Evolutionary conservation across 2,329 filamentous ascomycete genomes (phyloP), one percentile per base, ranked within the genome.

Genomic region (Verticillium longisporum): DNA sequence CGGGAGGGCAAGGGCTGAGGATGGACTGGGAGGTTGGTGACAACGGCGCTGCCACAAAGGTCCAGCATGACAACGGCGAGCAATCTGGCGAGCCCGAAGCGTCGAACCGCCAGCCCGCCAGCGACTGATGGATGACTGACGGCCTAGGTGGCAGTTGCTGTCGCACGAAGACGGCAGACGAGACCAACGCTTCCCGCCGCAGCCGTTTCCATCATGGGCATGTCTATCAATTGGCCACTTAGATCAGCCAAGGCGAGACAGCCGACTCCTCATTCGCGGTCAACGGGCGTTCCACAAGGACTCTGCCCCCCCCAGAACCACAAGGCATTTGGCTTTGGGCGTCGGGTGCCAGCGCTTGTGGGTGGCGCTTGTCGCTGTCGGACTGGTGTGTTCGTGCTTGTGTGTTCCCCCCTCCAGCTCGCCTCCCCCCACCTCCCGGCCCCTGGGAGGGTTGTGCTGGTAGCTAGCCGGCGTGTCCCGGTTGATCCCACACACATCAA

Each of bases 141-240:
- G 34, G 18, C n/a, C 45, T 50, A 26, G 45, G 21, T 21, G 45
- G 21, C 45, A 26, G 45, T 50, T 18, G 45, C n/a, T 50, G 45
- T 50, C 45, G 45, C 45, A 50, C 45, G 45, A 26, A 50, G 45
- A 7, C 45, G 45, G 45, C 45, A 50, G 38, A 41, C 6, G 18
- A 21, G 45, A 50, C n/a, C 45, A 50, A 50, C 45, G 45, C 45
- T 50, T 50, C 45, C 45, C 45, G 45, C n/a, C 45, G n/a, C 18
- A 50, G 18, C 18, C 45, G 45, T 13, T 50, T 26, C 45, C 45
- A 50, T 21, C 45, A 21, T 50, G 45, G 45, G n/a, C n/a, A n/a
- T 56, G 55, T 34, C 55, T 56, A 37, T 56, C 33, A 56, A 37
- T 56, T 56, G 55, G 33, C 55, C 55, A 56, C 55, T 36, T 50